Evolutionary conservation across 2,329 filamentous ascomycete species (phyloP).

Genomic region (Fusarium oxysporum): DNA sequence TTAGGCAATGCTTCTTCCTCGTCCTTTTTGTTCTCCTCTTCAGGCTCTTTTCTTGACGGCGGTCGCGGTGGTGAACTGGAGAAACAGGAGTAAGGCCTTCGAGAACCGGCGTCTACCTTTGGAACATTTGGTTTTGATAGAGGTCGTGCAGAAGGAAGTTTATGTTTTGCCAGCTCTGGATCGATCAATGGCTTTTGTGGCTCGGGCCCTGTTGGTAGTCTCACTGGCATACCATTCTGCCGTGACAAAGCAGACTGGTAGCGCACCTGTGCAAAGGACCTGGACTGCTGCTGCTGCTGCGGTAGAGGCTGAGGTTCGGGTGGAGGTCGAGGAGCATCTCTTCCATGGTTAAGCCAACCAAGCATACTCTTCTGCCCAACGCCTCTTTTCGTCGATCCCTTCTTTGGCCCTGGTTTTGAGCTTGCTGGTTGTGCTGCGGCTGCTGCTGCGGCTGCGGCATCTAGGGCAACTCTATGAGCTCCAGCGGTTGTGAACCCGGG

Average conservation of each 20-base stretch:
- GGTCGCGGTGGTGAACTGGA: constrained; percentile 66
- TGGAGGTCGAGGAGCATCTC: constrained; percentile 22
- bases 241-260: constrained; percentile 44
- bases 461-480: constrained; percentile 60
- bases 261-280: constrained; percentile 39
- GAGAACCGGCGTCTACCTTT: constrained; percentile 44
- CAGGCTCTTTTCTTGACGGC: constrained; percentile 34
- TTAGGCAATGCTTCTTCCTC: constrained; percentile 46
- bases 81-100: constrained; percentile 65
- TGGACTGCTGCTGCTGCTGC: constrained; percentile 30
- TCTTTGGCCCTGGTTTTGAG: constrained; percentile 38
- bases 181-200: constrained; percentile 44
- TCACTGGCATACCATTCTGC: constrained; percentile 22
- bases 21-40: constrained; percentile 41
- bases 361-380: constrained; percentile 57
- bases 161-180: constrained; percentile 53
- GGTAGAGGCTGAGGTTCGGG: constrained; percentile 25
- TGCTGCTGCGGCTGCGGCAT: constrained; percentile 29
- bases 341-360: constrained; percentile 52
- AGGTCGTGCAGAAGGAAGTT: constrained; percentile 53
- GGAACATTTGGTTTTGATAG: constrained; percentile 50
- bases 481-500: constrained; percentile 73
- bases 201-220: constrained; percentile 2
- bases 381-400: constrained; percentile 49
- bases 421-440: constrained; percentile 24